Evolutionary conservation across 345 rosid genomes (phyloP).

Genomic region (Melaleuca quinquenervia): DNA sequence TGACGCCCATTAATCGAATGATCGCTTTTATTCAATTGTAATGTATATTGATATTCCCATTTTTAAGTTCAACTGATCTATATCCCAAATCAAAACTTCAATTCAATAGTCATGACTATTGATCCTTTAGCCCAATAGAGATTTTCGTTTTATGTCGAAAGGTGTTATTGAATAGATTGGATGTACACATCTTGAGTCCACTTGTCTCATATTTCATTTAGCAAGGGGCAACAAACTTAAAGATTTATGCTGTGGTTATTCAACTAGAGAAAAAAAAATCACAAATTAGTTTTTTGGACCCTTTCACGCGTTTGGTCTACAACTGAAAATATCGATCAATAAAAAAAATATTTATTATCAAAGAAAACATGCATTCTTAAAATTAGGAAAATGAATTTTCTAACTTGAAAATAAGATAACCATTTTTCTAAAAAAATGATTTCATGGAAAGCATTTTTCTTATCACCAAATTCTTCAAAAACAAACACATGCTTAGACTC

Average conservation of each 20-base stretch:
- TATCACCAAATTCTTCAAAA: too few relatives aligned
- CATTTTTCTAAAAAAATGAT: too few relatives aligned
- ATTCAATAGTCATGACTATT: background rate
- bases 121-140: background rate
- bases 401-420: background rate
- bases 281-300: fast-evolving
- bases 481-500: too few relatives aligned
- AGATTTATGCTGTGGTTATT: background rate
- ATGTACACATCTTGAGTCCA: background rate
- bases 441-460: background rate
- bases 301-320: background rate
- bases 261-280: background rate
- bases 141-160: background rate
- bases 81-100: background rate
- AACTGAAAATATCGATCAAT: background rate
- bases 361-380: background rate
- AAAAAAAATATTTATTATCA: background rate
- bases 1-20: background rate
- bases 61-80: background rate
- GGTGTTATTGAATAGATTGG: background rate
- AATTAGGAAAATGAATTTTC: background rate
- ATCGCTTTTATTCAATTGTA: background rate
- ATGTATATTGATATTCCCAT: too few relatives aligned
- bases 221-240: background rate
- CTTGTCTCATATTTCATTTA: background rate